Conservation (phyloP, 768 basidiomycete species). For the Tylopilus subfusipes region DNA sequence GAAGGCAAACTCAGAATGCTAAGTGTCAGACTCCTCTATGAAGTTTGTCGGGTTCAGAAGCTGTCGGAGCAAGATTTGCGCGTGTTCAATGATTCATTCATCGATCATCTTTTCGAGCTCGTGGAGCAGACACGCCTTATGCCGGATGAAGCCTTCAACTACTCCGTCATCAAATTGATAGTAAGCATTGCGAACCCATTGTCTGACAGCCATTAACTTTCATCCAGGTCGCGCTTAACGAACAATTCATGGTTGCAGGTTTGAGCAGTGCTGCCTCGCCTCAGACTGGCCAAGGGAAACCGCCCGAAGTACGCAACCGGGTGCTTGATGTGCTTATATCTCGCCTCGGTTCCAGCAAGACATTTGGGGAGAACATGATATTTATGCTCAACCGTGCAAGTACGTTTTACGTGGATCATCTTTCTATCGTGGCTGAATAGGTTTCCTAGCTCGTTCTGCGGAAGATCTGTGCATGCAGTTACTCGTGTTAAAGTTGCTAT, state of each 20-base stretch:
- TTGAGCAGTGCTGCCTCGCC: constrained; percentile 35
- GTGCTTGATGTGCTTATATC: constrained; percentile 80
- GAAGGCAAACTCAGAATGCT: constrained; percentile 78
- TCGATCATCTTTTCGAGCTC: constrained; percentile 87
- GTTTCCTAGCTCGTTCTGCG: constrained; percentile 66
- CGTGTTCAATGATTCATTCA: constrained; percentile 77
- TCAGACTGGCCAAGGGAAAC: constrained; percentile 25
- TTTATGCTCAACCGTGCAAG: constrained; percentile 97
- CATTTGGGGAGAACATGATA: constrained; percentile 97
- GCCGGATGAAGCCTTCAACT: constrained; percentile 91
- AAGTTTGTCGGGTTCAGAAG: constrained; percentile 90
- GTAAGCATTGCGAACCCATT: constrained; percentile 42
- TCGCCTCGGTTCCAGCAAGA: constrained; percentile 83
- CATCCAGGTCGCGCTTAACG: constrained; percentile 84
- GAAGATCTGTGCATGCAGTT: constrained; percentile 96
- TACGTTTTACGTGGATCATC: constrained; percentile 39
- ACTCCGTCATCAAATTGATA: constrained; percentile 90
- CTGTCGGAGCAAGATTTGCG: constrained; percentile 75
- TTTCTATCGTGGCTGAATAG: constrained; percentile 5
- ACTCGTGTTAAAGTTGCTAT: constrained; percentile 89
- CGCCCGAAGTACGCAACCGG: constrained; percentile 60
- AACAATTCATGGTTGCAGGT: constrained; percentile 96
- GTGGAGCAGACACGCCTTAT: constrained; percentile 88
- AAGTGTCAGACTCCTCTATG: constrained; percentile 76
- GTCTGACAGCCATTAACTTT: constrained; percentile 6